Conservation (phyloP, 306 rosid genomes). For the Lathyrus oleraceus region DNA sequence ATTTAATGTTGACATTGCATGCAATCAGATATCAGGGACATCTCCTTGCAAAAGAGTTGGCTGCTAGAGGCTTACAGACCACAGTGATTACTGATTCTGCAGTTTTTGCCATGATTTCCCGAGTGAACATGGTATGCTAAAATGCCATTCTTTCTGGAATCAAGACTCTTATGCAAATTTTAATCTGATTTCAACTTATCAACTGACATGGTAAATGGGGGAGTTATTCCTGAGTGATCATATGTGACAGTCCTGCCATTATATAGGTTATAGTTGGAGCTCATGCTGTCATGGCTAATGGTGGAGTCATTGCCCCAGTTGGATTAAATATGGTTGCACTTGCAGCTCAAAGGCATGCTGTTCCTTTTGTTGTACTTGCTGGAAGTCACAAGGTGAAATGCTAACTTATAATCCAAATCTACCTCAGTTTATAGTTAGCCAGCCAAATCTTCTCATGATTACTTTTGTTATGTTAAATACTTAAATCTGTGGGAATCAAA, state of each 20-base stretch:
- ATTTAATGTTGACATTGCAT: conserved; percentile 10
- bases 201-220: conserved; percentile 88
- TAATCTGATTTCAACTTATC: conserved; percentile 31
- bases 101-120: conserved; percentile 81
- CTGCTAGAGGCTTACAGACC: conserved; percentile 78
- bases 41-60: conserved; percentile 78
- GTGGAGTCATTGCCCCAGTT: conserved; percentile 91
- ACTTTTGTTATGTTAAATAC: conserved; percentile 9
- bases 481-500: not conserved
- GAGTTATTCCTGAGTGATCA: conserved; percentile 48
- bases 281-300: conserved; percentile 99
- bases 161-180: conserved; percentile 16
- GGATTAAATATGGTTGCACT: conserved; percentile 98
- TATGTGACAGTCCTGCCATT: conserved; percentile 28
- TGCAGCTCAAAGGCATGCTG: conserved; percentile 97
- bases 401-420: conserved; percentile 16
- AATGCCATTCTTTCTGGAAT: conserved; percentile 3
- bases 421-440: not conserved
- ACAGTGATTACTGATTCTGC: conserved; percentile 86
- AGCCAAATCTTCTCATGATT: conserved; percentile 1
- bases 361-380: conserved; percentile 96
- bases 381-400: conserved; percentile 92
- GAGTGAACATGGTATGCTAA: conserved; percentile 86
- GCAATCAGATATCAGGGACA: conserved; percentile 85
- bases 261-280: conserved; percentile 96